Evolutionary conservation across 495 filamentous ascomycete genomes (phyloP).

Genomic region (Neurospora africana): DNA sequence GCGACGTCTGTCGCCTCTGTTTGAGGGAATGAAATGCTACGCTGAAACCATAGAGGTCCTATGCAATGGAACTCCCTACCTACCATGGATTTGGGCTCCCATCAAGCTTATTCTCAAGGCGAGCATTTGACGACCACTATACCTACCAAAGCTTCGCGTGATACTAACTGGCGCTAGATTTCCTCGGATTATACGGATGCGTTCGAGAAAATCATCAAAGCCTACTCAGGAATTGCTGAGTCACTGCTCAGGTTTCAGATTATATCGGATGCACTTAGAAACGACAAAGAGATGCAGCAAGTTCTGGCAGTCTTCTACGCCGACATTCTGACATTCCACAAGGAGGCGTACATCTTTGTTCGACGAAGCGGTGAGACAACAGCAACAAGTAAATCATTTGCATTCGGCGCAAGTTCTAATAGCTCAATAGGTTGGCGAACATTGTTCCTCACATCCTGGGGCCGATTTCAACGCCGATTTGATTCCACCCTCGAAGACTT

Average conservation of each 20-base stretch:
- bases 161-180: conserved; percentile 6
- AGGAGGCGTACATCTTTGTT: conserved; percentile 36
- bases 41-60: conserved; percentile 29
- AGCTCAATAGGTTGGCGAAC: conserved; percentile 29
- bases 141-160: neutral
- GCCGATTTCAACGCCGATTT: conserved; percentile 26
- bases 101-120: conserved; percentile 34
- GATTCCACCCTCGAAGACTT: conserved; percentile 29
- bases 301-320: conserved; percentile 31
- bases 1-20: conserved; percentile 28
- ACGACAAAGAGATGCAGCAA: conserved; percentile 26
- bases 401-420: neutral
- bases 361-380: conserved; percentile 23
- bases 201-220: conserved; percentile 32
- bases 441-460: conserved; percentile 33
- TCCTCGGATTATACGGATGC: conserved; percentile 25
- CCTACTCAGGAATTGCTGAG: conserved; percentile 30
- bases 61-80: conserved; percentile 35
- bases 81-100: conserved; percentile 40
- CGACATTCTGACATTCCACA: conserved; percentile 37
- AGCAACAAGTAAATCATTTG: neutral
- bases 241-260: conserved; percentile 28
- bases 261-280: conserved; percentile 17
- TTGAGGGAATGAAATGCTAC: conserved; percentile 29
- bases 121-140: neutral